Evolutionary conservation across 2,329 filamentous ascomycete species (phyloP), one percentile per base, ranked within the genome.

Genomic region (Rhynchosporium secalis): DNA sequence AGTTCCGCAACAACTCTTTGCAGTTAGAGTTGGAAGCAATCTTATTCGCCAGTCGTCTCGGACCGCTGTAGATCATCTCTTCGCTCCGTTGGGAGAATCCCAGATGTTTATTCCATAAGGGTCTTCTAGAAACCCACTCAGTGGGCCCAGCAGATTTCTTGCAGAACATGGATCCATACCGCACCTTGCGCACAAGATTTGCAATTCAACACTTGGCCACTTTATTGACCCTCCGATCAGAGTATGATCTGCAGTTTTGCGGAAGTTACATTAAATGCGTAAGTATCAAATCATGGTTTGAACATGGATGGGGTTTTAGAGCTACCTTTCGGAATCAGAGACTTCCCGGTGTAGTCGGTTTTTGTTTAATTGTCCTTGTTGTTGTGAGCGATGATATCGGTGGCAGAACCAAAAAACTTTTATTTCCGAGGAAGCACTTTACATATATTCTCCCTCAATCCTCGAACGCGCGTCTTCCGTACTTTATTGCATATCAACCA

Each of bases 311-410:
- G 41, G 40, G 48, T 33, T 55, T 55, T 48, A 48, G 49, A 60
- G 40, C 12, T 29, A 33, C 40, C 48, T 54, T 60, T 41, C 48
- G 58, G n/a, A 38, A 7, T 12, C 15, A 1, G 31, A 28, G 41
- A 47, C 15, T 47, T 9, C 20, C 20, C 26, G 26, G 45, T 13
- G 7, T 26, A 20, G 15, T 20, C 15, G 15, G n/a, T 8, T n/a
- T 6, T 20, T 7, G n/a, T 20, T 20, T 47, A 20, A 20, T 46
- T 28, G 12, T 38, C 2, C 13, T 6, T 36, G 49, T 12, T 29
- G 58, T 15, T 31, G 47, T n/a, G 47, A 49, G 15, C 49, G 49
- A 47, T 62, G 55, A 55, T 33, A 48, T 58, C 28, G 31, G 60
- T 58, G 55, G 47, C 60, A 62, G 49, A 31, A 38, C 31, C 12